Percentiles rank a stretch among this genome's conserved stretches.
These are phyloP conservation scores for Backusella australiensis DNA, from an alignment of 192 early-diverging fungal genomes.

Conservation along the genomic window DNA sequence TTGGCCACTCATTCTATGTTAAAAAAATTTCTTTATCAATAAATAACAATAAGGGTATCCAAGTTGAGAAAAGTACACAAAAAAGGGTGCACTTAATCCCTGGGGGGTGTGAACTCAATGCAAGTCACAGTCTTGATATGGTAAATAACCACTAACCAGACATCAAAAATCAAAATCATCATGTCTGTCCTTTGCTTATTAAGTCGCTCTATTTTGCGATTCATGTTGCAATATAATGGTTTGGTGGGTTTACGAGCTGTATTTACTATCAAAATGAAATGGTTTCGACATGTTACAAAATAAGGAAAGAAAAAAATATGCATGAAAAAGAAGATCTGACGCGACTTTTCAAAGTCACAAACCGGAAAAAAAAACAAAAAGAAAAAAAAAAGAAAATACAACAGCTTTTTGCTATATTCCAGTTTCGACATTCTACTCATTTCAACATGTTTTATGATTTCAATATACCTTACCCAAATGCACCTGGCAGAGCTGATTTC, in stretches of 20 bases:
- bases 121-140: background rate
- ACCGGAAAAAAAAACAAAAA: background rate
- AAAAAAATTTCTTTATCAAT: background rate
- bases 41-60: background rate
- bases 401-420: background rate
- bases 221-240: too few species aligned
- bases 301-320: background rate
- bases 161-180: background rate
- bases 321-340: background rate
- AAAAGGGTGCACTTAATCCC: background rate
- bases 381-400: background rate
- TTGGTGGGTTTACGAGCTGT: background rate
- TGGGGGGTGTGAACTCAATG: background rate
- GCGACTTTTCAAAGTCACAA: background rate
- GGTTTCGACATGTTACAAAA: background rate
- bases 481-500: conserved; percentile 29
- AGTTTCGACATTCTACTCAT: background rate
- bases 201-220: too few species aligned
- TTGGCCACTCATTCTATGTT: conserved; percentile 8
- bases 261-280: background rate
- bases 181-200: too few species aligned
- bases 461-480: conserved; percentile 47
- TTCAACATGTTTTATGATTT: conserved; percentile 56
- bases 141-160: background rate
- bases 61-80: background rate